Percentiles rank a stretch among this genome's conserved stretches.
phyloP scores from a whole-genome alignment of 805 yeast genomes.

The Candida maris region DNA sequence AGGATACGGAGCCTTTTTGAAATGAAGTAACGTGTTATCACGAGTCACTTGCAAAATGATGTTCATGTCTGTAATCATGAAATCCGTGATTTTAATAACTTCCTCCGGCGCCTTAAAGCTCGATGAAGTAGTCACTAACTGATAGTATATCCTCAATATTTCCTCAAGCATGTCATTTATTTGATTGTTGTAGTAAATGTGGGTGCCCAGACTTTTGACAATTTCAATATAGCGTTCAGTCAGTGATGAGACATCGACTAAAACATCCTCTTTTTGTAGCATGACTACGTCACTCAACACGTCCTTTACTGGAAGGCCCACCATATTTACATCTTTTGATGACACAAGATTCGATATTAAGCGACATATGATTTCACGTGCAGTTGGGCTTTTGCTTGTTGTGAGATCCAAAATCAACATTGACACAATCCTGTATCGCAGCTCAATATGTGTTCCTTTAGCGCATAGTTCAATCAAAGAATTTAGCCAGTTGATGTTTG shows the following conservation, averaged over 20 bases:
- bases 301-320: conserved; percentile 84
- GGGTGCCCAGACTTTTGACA: conserved; percentile 68
- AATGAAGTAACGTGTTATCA: conserved; percentile 28
- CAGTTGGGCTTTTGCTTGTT: conserved; percentile 11
- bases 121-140: conserved; percentile 19
- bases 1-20: conserved; percentile 41
- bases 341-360: conserved; percentile 51
- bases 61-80: conserved; percentile 24
- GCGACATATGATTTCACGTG: conserved; percentile 21
- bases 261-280: conserved; percentile 38
- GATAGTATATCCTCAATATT: conserved; percentile 44
- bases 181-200: conserved; percentile 84
- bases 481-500: conserved; percentile 46
- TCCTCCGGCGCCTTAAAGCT: conserved; percentile 7
- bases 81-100: conserved; percentile 17
- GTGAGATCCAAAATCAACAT: conserved; percentile 54
- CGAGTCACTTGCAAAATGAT: conserved; percentile 23
- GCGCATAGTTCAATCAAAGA: conserved; percentile 61
- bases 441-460: conserved; percentile 57
- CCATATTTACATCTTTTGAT: conserved; percentile 69
- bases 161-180: conserved; percentile 77
- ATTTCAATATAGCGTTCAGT: conserved; percentile 49
- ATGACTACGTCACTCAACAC: conserved; percentile 56
- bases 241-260: conserved; percentile 29
- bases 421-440: conserved; percentile 28